Evolutionary conservation across 2,329 filamentous ascomycete genomes (phyloP).

Genomic region (Xylaria sp.): DNA sequence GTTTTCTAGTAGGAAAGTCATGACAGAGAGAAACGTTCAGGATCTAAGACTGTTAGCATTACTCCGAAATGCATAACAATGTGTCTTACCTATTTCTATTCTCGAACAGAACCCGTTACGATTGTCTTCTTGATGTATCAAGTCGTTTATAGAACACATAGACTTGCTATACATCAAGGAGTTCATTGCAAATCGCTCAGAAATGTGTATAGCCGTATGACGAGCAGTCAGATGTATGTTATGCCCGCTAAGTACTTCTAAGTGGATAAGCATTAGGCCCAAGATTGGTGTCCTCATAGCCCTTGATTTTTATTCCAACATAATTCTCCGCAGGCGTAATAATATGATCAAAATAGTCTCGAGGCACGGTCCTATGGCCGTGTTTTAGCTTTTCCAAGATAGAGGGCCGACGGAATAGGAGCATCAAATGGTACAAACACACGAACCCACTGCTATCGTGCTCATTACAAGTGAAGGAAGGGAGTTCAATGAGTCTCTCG

Average conservation of each 20-base stretch:
- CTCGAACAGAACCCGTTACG: neutral
- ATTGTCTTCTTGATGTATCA: neutral
- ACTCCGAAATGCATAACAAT: neutral
- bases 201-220: neutral
- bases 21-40: neutral
- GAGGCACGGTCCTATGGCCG: neutral
- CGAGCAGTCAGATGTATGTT: neutral
- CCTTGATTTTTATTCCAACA: constrained; percentile 4
- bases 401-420: constrained; percentile 12
- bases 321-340: constrained; percentile 11
- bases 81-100: neutral
- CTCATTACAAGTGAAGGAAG: constrained; percentile 1
- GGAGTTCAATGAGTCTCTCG: constrained; percentile 16
- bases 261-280: neutral
- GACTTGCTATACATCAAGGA: neutral
- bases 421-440: constrained; percentile 19
- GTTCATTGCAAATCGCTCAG: neutral
- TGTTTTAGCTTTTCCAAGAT: constrained; percentile 1
- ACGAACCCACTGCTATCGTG: constrained; percentile 1
- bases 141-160: neutral
- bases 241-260: neutral
- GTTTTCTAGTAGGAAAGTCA: too few relatives aligned
- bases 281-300: neutral
- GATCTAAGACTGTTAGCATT: neutral
- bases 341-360: constrained; percentile 2